Evolutionary conservation across 1,139 yeast species (phyloP).

Genomic region (Taiozyma sp.): DNA sequence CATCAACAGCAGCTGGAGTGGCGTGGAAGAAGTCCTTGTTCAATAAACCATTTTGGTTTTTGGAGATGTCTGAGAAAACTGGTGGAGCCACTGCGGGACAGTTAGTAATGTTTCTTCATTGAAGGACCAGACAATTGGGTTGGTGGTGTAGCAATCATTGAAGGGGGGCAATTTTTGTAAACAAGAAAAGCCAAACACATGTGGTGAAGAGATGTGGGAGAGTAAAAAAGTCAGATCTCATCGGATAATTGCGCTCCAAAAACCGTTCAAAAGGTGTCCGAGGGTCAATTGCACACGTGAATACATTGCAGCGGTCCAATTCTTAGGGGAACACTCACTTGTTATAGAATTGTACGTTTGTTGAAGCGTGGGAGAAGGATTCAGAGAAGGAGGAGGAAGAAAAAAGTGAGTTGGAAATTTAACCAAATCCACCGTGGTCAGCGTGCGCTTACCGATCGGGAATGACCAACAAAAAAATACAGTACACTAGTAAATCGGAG

Average conservation of each 20-base stretch:
- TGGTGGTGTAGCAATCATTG: too few relatives aligned
- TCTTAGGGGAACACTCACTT: background rate
- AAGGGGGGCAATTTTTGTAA: background rate
- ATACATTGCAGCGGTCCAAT: background rate
- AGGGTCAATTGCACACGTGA: background rate
- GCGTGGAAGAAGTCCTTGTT: slow-evolving; percentile 91
- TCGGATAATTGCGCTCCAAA: background rate
- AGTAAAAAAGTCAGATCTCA: background rate
- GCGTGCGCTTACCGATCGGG: background rate
- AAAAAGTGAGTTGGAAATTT: background rate
- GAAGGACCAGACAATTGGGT: background rate
- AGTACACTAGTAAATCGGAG: too few relatives aligned
- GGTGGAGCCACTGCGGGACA: slow-evolving; percentile 50
- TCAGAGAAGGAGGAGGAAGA: background rate
- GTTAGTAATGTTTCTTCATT: background rate
- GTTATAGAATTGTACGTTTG: background rate
- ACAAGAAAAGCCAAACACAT: background rate
- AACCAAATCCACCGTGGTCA: background rate
- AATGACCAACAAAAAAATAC: background rate
- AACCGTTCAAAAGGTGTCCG: background rate
- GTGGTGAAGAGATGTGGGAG: background rate
- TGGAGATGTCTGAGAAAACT: slow-evolving; percentile 86
- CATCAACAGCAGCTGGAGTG: slow-evolving; percentile 82
- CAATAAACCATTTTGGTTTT: slow-evolving; percentile 85
- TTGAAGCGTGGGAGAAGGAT: background rate